A percentile compares a stretch with the other conserved stretches of the same genome.
phyloP scores from a whole-genome alignment of 768 basidiomycete genomes.

The Mycena albidolilacea region DNA sequence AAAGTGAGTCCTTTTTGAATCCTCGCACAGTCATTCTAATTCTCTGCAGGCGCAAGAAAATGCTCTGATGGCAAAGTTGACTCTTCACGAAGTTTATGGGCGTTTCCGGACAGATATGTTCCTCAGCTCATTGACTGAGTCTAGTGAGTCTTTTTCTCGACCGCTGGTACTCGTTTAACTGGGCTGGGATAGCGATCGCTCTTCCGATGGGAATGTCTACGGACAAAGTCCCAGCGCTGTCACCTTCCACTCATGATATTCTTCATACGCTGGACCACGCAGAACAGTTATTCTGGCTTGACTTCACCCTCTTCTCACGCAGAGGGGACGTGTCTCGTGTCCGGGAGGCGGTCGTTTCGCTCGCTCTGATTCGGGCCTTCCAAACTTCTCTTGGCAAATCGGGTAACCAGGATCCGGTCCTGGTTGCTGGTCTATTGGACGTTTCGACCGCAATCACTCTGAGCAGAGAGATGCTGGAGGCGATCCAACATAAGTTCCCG shows the following conservation, averaged over 20 bases:
- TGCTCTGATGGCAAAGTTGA: slow-evolving; percentile 82
- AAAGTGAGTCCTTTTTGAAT: slow-evolving; percentile 59
- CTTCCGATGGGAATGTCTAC: slow-evolving; percentile 84
- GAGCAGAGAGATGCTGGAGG: slow-evolving; percentile 89
- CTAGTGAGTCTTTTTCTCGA: slow-evolving; percentile 69
- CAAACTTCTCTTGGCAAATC: slow-evolving; percentile 85
- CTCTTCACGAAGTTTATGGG: slow-evolving; percentile 81
- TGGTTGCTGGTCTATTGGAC: slow-evolving; percentile 81
- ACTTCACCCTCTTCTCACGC: slow-evolving; percentile 67
- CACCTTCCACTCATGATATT: slow-evolving; percentile 69
- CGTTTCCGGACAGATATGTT: slow-evolving; percentile 91
- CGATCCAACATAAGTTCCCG: slow-evolving; percentile 80
- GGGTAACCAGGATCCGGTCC: slow-evolving; percentile 61
- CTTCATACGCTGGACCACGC: slow-evolving; percentile 74
- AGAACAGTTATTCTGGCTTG: slow-evolving; percentile 78
- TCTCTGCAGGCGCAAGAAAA: slow-evolving; percentile 77
- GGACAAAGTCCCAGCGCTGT: slow-evolving; percentile 53
- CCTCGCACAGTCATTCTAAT: slow-evolving; percentile 3
- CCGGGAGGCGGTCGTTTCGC: slow-evolving; percentile 79
- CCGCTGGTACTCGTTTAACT: slow-evolving; percentile 1
- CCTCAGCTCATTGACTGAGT: slow-evolving; percentile 91
- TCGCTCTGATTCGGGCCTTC: slow-evolving; percentile 81
- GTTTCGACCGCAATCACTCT: slow-evolving; percentile 83
- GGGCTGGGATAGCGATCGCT: slow-evolving; percentile 73
- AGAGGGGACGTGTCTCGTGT: slow-evolving; percentile 80